phyloP scores from a whole-genome alignment of 2,329 filamentous ascomycete species.

The Setomelanomma holmii region DNA sequence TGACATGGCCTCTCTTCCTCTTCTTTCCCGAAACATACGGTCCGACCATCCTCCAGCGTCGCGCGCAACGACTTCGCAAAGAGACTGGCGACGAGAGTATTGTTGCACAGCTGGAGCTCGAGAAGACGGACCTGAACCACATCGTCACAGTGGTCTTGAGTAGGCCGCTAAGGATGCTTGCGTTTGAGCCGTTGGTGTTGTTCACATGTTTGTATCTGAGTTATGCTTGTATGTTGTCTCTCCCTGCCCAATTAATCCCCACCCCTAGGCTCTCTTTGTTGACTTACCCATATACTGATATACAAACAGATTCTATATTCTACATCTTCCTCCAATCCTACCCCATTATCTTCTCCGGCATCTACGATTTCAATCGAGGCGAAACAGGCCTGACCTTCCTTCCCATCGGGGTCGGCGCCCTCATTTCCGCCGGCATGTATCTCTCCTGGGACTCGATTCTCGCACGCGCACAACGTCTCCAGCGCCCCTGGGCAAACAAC shows the following conservation, averaged over 20 bases:
- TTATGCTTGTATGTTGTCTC: conserved; percentile 57
- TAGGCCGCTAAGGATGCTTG: conserved; percentile 76
- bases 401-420: conserved; percentile 69
- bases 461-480: conserved; percentile 54
- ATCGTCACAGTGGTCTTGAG: conserved; percentile 74
- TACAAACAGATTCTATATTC: conserved; percentile 58
- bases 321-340: conserved; percentile 82
- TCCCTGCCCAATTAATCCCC: background rate
- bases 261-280: background rate
- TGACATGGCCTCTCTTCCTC: conserved; percentile 65
- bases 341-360: conserved; percentile 67
- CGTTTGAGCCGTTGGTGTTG: conserved; percentile 74
- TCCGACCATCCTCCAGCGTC: conserved; percentile 54
- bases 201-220: conserved; percentile 74
- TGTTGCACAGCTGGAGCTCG: conserved; percentile 68
- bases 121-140: conserved; percentile 64
- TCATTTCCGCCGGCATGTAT: conserved; percentile 67
- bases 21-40: conserved; percentile 64
- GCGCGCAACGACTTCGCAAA: conserved; percentile 65
- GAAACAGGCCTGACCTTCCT: conserved; percentile 72
- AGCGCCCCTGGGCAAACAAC: conserved; percentile 64
- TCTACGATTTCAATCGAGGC: conserved; percentile 70
- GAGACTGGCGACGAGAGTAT: conserved; percentile 61
- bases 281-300: background rate
- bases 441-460: conserved; percentile 70